Conservation (phyloP, 305 asterid genomes). For the Ajuga reptans region DNA sequence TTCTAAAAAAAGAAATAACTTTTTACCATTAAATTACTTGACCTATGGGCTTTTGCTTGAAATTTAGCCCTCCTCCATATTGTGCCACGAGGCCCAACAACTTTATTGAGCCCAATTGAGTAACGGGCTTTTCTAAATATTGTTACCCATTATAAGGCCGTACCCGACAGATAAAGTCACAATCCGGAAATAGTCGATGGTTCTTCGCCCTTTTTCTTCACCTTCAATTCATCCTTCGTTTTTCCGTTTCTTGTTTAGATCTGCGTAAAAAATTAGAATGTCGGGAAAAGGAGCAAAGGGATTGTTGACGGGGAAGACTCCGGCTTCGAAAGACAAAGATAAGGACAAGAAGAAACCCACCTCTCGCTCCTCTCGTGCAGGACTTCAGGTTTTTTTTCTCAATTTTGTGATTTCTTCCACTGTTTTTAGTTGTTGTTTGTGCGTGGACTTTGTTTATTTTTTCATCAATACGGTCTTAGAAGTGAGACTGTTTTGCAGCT, state of each 20-base stretch:
- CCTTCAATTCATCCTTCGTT: not conserved
- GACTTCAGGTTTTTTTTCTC: constrained; percentile 50
- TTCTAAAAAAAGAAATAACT: no score
- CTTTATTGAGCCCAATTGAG: no score
- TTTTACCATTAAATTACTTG: no score
- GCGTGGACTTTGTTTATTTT: not conserved
- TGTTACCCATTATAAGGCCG: no score
- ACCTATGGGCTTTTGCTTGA: no score
- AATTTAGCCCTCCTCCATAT: no score
- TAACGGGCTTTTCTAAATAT: no score
- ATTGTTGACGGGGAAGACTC: constrained; percentile 51
- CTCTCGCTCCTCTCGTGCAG: constrained; percentile 82
- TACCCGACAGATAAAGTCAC: no score
- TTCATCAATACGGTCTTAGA: not conserved
- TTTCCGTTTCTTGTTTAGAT: constrained; percentile 2
- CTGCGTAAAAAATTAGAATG: constrained; percentile 30
- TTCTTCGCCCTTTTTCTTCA: not conserved
- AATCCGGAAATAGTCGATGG: not conserved
- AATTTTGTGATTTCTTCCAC: not conserved
- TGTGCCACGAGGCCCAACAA: no score
- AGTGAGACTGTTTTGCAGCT: no score
- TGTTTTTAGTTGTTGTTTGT: not conserved
- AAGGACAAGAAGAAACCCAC: constrained; percentile 77
- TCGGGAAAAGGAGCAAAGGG: constrained; percentile 89
- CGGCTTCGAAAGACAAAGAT: constrained; percentile 45